Conservation (phyloP, 768 basidiomycete species). For the Cubamyces lactineus region DNA sequence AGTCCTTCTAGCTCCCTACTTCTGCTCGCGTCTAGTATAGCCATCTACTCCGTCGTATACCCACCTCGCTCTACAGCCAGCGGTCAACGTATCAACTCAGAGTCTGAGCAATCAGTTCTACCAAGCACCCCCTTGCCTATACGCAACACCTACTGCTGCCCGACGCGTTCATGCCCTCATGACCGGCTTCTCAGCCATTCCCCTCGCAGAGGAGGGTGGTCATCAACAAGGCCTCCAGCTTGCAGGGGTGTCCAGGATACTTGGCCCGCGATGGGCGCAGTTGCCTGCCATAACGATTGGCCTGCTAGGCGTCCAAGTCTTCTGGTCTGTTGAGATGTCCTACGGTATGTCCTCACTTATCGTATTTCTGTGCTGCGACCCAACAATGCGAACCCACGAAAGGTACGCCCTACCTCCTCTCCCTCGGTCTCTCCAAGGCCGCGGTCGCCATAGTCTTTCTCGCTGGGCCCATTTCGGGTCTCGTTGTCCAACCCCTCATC, state of each 20-base stretch:
- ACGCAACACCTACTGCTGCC: neutral
- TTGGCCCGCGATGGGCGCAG: slow-evolving; percentile 69
- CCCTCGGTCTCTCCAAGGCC: slow-evolving; percentile 85
- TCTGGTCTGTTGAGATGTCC: slow-evolving; percentile 96
- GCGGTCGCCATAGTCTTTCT: slow-evolving; percentile 90
- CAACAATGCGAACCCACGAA: neutral
- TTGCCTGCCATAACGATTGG: slow-evolving; percentile 77
- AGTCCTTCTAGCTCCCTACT: too few species aligned
- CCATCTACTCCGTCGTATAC: too few species aligned
- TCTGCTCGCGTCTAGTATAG: too few species aligned
- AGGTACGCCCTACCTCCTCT: slow-evolving; percentile 89
- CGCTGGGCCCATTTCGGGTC: slow-evolving; percentile 87
- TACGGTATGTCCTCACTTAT: slow-evolving; percentile 53
- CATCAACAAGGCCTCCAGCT: slow-evolving; percentile 42
- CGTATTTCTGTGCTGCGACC: neutral
- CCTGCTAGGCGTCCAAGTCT: slow-evolving; percentile 81
- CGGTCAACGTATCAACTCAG: too few species aligned
- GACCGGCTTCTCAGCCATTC: slow-evolving; percentile 56
- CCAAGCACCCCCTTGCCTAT: neutral
- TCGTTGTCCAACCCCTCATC: slow-evolving; percentile 90
- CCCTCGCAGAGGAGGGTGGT: slow-evolving; percentile 48
- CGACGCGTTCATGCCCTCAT: slow-evolving; percentile 35
- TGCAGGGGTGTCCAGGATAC: slow-evolving; percentile 59
- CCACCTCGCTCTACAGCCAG: too few species aligned
- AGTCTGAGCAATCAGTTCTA: too few species aligned